Base-by-base conservation (phyloP, 139 green algal genomes). In the Chlamydomonas urium region DNA sequence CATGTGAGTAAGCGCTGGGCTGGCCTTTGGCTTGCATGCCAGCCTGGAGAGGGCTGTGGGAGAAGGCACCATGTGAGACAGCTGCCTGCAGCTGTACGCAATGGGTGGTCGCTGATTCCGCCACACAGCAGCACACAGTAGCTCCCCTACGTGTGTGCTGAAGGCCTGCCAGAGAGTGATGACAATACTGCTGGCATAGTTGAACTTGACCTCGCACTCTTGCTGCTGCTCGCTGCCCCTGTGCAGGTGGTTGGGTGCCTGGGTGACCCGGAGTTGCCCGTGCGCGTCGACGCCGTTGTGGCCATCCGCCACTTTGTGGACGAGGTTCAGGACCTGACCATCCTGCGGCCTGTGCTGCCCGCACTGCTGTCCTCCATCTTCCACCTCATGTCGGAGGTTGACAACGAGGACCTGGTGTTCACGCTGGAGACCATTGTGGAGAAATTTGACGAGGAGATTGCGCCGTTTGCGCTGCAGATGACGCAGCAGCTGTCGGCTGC, bases 351-450 rank as follows among this genome's bases (percentile, higher is more conserved):
- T 17, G 79, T 96, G 33, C 82, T 99, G 42, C 90, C 94, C 0
- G 45, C 86, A 47, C 84, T 99, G 33, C 85, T 99, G 48, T 76
- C 89, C 66, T 66, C 85, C 33, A 92, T 98, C 76, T 97, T 98
- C 74, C 71, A 79, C 21, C 85, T 98, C 35, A 97, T 96, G 89
- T 65, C 24, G 1, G 38, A 94, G 86, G 80, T 96, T 6, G 92
- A 97, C 62, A 91, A 86, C 58, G 92, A 97, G 79, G 92, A 97
- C 66, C 76, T 99, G 34, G 91, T 97, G 47, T 90, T 90, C 75
- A 96, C 93, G 5, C 81, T 99, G 65, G 95, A 99, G 80, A 87
- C 87, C 0, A 85, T 98, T 50, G 91, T 98, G 36, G 93, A 99
- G 48, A 96, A 93, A 79, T 95, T 98, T 79, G 88, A 84, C 19